A percentile compares a stretch with the other conserved stretches of the same genome.
phyloP scores from a whole-genome alignment of 1,139 yeast genomes.

The Torulaspora pretoriensis region DNA sequence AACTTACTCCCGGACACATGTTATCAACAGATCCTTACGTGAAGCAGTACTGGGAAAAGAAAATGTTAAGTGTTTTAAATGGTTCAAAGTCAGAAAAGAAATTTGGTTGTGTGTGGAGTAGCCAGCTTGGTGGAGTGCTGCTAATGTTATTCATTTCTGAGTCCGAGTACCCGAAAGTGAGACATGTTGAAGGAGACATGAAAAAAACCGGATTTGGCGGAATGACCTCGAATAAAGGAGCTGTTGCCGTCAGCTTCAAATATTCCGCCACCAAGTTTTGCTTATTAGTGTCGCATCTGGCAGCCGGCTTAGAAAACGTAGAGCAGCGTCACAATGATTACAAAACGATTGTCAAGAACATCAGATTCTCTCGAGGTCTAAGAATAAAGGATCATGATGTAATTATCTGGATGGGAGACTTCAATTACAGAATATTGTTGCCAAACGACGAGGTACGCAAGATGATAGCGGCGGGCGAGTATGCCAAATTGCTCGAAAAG shows the following conservation, averaged over 20 bases:
- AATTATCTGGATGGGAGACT: conserved; percentile 92
- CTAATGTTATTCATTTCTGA: conserved; percentile 66
- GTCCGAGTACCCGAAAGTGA: conserved; percentile 57
- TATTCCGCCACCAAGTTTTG: conserved; percentile 77
- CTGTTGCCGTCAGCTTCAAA: conserved; percentile 76
- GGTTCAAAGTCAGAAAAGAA: conserved; percentile 40
- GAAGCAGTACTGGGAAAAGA: conserved; percentile 73
- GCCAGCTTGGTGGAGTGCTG: conserved; percentile 92
- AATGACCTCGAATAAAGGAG: conserved; percentile 89
- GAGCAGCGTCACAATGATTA: conserved; percentile 88
- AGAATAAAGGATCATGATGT: conserved; percentile 78
- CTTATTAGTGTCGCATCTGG: conserved; percentile 85
- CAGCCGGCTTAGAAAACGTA: conserved; percentile 83
- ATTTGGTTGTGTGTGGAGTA: conserved; percentile 72
- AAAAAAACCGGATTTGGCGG: conserved; percentile 91
- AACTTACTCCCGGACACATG: conserved; percentile 85
- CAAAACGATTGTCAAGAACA: conserved; percentile 71
- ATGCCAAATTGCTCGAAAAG: conserved; percentile 50
- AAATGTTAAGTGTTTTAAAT: conserved; percentile 56
- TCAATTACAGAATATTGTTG: conserved; percentile 77
- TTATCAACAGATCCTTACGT: conserved; percentile 72
- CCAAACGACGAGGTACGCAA: conserved; percentile 72
- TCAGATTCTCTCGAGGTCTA: conserved; percentile 68
- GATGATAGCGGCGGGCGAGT: conserved; percentile 47
- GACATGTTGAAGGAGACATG: conserved; percentile 71